These are phyloP conservation scores for Chlorociboria aeruginascens DNA, from an alignment of 495 filamentous ascomycete species.

Conservation along the genomic window DNA sequence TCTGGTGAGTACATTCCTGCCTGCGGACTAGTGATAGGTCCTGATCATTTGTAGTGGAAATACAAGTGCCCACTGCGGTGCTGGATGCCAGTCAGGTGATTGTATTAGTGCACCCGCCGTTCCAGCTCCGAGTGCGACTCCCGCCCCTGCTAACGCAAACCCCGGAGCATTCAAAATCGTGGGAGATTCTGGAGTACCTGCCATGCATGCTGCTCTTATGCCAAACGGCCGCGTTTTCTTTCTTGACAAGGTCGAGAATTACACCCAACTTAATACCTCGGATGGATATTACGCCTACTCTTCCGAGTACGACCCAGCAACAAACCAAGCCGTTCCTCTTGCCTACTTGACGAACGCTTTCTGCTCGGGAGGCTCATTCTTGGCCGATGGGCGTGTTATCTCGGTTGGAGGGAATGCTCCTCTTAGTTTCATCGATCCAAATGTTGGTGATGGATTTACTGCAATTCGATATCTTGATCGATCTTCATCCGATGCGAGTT, in stretches of 20 bases:
- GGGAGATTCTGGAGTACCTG: constrained; percentile 47
- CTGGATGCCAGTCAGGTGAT: constrained; percentile 28
- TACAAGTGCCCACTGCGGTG: constrained; percentile 27
- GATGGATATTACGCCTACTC: constrained; percentile 48
- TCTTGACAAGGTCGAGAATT: constrained; percentile 53
- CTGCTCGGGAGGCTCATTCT: constrained; percentile 48
- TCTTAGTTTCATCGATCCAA: constrained; percentile 40
- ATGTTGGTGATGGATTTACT: constrained; percentile 45
- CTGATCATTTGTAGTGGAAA: constrained; percentile 18
- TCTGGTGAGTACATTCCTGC: constrained; percentile 9
- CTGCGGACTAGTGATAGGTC: constrained; percentile 1
- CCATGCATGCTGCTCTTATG: constrained; percentile 51
- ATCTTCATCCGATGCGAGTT: constrained; percentile 31
- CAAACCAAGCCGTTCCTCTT: constrained; percentile 35
- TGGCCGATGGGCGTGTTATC: constrained; percentile 42
- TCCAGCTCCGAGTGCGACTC: constrained; percentile 24
- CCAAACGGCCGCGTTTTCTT: constrained; percentile 48
- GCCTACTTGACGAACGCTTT: constrained; percentile 49
- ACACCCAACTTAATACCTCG: constrained; percentile 40
- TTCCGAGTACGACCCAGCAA: constrained; percentile 43
- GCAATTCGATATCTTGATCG: constrained; percentile 42
- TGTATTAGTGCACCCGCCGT: constrained; percentile 21
- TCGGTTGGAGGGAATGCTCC: constrained; percentile 48
- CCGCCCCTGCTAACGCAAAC: constrained; percentile 22
- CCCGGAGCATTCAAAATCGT: constrained; percentile 35